Percentiles rank a stretch among this genome's conserved stretches.
Conservation (phyloP, 192 early-diverging fungal genomes). For the Linnemannia hyalina region DNA sequence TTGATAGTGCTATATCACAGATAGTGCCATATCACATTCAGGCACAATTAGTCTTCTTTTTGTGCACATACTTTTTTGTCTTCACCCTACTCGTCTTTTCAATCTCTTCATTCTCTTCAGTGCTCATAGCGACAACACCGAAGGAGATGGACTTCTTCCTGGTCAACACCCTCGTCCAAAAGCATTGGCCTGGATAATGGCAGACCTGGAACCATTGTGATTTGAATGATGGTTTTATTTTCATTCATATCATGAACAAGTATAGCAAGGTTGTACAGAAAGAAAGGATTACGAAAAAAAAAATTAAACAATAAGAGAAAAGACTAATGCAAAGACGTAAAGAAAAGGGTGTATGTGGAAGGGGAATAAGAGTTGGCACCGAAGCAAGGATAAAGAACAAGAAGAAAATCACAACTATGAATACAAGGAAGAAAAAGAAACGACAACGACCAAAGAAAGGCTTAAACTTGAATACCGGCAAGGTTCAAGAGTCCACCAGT, state of each 20-base stretch:
- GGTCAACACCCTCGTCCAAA: too few relatives aligned
- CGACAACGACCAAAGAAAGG: neutral
- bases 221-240: neutral
- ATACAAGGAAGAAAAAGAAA: neutral
- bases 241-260: neutral
- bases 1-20: too few relatives aligned
- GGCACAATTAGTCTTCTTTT: too few relatives aligned
- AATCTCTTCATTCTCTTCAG: too few relatives aligned
- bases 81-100: too few relatives aligned
- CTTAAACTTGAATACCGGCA: slow-evolving; percentile 51
- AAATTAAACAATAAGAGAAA: neutral
- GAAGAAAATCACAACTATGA: neutral
- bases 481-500: slow-evolving; percentile 47
- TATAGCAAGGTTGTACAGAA: neutral
- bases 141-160: too few relatives aligned
- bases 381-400: slow-evolving; percentile 2
- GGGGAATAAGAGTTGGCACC: neutral
- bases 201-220: too few relatives aligned
- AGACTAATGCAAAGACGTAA: neutral
- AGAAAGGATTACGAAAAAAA: neutral
- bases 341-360: neutral
- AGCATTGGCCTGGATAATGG: too few relatives aligned
- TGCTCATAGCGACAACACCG: too few relatives aligned
- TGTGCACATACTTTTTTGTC: too few relatives aligned
- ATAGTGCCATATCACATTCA: too few relatives aligned